Base-by-base conservation (phyloP, 169 alveolate genomes). In the Cardiosporidium cionae region DNA sequence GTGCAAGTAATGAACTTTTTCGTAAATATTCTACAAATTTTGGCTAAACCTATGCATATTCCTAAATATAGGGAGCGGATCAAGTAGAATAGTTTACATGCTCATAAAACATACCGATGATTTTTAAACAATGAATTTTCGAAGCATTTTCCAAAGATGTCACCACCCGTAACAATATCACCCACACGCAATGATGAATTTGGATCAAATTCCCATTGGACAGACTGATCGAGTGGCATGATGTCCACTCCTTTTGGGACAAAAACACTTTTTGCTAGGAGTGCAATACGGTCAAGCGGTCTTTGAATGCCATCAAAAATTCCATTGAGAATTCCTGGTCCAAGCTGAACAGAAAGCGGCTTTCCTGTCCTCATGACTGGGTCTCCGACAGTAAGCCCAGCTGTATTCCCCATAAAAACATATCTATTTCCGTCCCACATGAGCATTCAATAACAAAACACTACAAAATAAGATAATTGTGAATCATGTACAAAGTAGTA, bases 221-320 rank as follows among this genome's bases (percentile, higher is more conserved):
- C 94, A 32, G 86, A 83, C 69, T 84, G 87, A 79, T 96, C 99
- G 44, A 97, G 88, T 25, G 97, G 77, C 1, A 96, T 89, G 32
- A 95, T 91, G 78, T 95, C 98, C 37, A 96, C 94, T 65, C 99
- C 99, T 68, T 97, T 90, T 53, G 98, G 98, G 32, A 97, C 95
- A 83, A 89, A 95, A 34, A 94, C 94, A 64, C 90, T 85, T 2
- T 86, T 79, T 63, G 95, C 87, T n/a, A 75, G 71, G 44, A 91
- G 91, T 32, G 97, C 95, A 62, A 97, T 96, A 37, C 91, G 85
- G 81, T 91, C 89, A 54, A 97, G 76, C 7, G 99, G 99, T 75
- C 99, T 86, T 88, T 97, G 97, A 68, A 97, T 97, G 66, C 99
- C 99, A 83, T 97, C 99, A 83, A 94, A 97, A 62, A 97, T 97